Conservation (phyloP, 805 yeast genomes). For the Candida ponderosae region DNA sequence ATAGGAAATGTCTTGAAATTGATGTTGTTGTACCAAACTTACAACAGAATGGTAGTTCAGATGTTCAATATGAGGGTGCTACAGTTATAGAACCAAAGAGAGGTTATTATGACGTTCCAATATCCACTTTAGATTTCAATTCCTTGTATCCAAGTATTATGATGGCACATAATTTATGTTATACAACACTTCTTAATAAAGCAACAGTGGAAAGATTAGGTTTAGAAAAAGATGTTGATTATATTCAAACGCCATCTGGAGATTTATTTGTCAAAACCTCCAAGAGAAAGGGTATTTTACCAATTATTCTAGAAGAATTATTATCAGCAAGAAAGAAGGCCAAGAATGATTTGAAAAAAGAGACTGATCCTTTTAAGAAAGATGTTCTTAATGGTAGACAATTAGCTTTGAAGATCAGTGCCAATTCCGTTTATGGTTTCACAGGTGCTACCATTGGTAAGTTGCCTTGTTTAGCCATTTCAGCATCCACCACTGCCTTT, state of each 20-base stretch:
- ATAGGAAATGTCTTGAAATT: slow-evolving; percentile 82
- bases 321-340: slow-evolving; percentile 91
- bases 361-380: slow-evolving; percentile 87
- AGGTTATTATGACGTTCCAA: slow-evolving; percentile 95
- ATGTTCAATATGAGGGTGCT: slow-evolving; percentile 97
- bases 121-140: slow-evolving; percentile 96
- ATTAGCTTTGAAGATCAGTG: slow-evolving; percentile 90
- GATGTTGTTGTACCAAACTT: slow-evolving; percentile 88
- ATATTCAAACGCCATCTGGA: slow-evolving; percentile 83
- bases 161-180: slow-evolving; percentile 98
- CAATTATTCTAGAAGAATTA: slow-evolving; percentile 84
- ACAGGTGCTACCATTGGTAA: slow-evolving; percentile 99
- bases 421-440: slow-evolving; percentile 97
- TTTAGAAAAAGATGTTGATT: slow-evolving; percentile 66
- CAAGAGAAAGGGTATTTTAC: slow-evolving; percentile 77
- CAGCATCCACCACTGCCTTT: slow-evolving; percentile 90
- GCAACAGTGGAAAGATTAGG: slow-evolving; percentile 58
- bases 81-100: slow-evolving; percentile 95
- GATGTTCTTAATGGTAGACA: slow-evolving; percentile 97
- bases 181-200: slow-evolving; percentile 76
- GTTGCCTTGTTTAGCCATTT: slow-evolving; percentile 91
- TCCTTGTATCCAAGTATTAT: slow-evolving; percentile 95
- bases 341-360: slow-evolving; percentile 81
- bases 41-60: slow-evolving; percentile 66
- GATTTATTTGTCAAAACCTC: slow-evolving; percentile 75